Conservation (phyloP, 2,329 filamentous ascomycete species). For the Aspergillus pseudoglaucus region DNA sequence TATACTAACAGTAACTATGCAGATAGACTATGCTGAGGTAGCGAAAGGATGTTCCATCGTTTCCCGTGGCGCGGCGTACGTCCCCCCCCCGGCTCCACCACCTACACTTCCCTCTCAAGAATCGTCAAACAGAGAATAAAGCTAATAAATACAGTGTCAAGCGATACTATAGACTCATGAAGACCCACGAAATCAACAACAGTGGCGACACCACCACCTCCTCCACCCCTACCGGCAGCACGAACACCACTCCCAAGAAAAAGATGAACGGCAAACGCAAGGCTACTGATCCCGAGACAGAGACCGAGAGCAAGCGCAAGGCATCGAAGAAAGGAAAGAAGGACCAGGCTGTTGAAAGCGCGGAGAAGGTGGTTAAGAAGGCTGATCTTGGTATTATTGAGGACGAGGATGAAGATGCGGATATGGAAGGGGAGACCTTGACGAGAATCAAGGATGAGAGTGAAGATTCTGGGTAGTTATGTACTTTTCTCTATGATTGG, state of each 20-base stretch:
- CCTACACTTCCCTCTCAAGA: background rate
- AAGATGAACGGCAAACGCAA: slow-evolving; percentile 7
- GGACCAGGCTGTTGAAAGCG: slow-evolving; percentile 5
- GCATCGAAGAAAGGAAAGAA: slow-evolving; percentile 13
- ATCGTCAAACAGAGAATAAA: background rate
- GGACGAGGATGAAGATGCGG: background rate
- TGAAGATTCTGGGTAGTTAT: background rate
- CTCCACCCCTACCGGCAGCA: slow-evolving; percentile 5
- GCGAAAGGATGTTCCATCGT: slow-evolving; percentile 58
- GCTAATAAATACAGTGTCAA: slow-evolving; percentile 48
- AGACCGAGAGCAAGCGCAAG: background rate
- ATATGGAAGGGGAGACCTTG: background rate
- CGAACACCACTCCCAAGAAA: slow-evolving; percentile 6
- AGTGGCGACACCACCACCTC: slow-evolving; percentile 10
- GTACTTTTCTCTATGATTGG: background rate
- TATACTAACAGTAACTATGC: slow-evolving; percentile 23
- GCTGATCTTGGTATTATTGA: background rate
- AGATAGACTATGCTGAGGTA: slow-evolving; percentile 61
- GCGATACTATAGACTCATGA: slow-evolving; percentile 61
- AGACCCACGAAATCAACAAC: slow-evolving; percentile 47
- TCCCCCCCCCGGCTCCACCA: slow-evolving; percentile 13
- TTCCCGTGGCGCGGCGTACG: slow-evolving; percentile 64
- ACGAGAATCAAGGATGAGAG: background rate
- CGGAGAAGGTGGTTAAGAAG: slow-evolving; percentile 5
- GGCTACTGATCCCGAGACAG: background rate